Base-by-base conservation (phyloP, 805 yeast species). In the Starmerella apis region DNA sequence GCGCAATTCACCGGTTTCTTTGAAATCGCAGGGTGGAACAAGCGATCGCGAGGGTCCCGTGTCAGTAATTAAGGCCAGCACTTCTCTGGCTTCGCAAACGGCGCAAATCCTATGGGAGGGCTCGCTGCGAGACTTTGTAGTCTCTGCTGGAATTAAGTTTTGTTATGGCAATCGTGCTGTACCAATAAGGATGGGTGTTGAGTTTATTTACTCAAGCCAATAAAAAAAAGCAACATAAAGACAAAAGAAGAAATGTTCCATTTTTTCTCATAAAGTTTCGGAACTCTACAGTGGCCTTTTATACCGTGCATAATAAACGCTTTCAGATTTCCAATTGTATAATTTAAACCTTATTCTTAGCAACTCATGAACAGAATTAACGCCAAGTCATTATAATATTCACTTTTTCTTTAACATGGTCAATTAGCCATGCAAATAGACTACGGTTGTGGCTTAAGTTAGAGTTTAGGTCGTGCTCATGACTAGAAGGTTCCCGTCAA, bases 71-170 rank as follows among this genome's bases (percentile, higher is more conserved):
- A 87, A 85, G 63, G 66, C 81, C 3, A 76, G 88, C 48, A 78
- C 92, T 0, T 79, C 86, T 39, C 56, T 86, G 27, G 79, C 77
- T 41, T 81, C 80, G 46, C 74, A 71, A 55, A 72, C 77, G 52
- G 58, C 85, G 13, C 78, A 77, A 52, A 44, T 87, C 5, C 67
- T 85, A 41, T 90, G 96, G 96, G 96, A 85, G 59, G 96, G 96
- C 0, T 77, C 83, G 53, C 78, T 77, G 59, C 80, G 82, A 59
- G 94, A 86, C 38, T 83, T 90, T 63, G 64, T 90, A 46, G 68
- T 88, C 2, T 78, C 85, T 44, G 76, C 90, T 1, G 96, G 96
- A 0, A 71, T 56, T 2, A 30, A 46, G n/a, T 47, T 59, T 20
- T 56, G 61, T 49, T 57, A 56, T 41, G 56, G 60, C 22, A 57